Percentiles rank a stretch among this genome's conserved stretches.
Conservation (phyloP, 106 monocot genomes). For the Allium sativum region DNA sequence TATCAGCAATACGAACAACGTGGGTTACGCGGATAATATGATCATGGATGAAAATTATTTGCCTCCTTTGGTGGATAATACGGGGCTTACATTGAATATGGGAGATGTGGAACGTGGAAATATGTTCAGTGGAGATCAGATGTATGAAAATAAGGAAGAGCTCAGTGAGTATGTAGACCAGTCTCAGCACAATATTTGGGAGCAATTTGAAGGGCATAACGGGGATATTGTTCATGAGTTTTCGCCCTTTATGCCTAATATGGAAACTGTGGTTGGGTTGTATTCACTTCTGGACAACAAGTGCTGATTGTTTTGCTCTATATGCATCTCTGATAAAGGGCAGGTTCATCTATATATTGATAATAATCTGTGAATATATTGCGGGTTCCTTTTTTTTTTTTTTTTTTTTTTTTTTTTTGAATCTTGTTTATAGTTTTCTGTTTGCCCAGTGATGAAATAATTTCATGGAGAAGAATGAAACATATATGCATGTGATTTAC, state of each 20-base stretch:
- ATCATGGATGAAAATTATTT: conserved; percentile 21
- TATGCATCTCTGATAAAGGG: too few species aligned
- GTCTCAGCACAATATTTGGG: conserved; percentile 22
- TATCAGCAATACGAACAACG: neutral
- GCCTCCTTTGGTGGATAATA: conserved; percentile 37
- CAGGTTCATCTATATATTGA: too few species aligned
- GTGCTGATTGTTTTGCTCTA: neutral
- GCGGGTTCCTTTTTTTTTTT: too few species aligned
- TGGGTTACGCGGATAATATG: conserved; percentile 3
- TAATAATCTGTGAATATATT: too few species aligned
- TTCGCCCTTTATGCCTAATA: neutral
- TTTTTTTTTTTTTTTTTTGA: too few species aligned
- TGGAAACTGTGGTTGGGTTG: conserved; percentile 1
- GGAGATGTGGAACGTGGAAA: conserved; percentile 10
- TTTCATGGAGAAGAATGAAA: too few species aligned
- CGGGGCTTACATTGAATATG: conserved; percentile 9
- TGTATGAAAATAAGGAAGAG: conserved; percentile 22
- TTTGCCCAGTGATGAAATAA: too few species aligned
- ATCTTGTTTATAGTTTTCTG: too few species aligned
- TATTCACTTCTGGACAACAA: conserved; percentile 4
- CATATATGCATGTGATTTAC: too few species aligned
- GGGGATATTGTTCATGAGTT: neutral
- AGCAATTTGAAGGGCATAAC: conserved; percentile 13
- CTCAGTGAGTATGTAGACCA: conserved; percentile 21
- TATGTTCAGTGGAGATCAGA: neutral